These are phyloP conservation scores for Podospora bellae-mahoneyi DNA, from an alignment of 495 filamentous ascomycete genomes.

Conservation along the genomic window DNA sequence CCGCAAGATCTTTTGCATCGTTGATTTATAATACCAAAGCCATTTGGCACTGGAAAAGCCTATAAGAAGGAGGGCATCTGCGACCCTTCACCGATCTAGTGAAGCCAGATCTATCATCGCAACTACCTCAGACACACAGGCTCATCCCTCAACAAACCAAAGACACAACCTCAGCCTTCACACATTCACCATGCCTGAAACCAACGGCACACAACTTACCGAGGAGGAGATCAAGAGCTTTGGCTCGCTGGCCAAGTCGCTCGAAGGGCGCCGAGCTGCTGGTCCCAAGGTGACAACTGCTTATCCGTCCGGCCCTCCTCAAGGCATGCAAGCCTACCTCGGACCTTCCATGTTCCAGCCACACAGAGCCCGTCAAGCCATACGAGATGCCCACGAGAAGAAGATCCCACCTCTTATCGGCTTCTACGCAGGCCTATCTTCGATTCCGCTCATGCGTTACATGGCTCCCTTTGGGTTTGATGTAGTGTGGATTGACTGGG, in stretches of 20 bases:
- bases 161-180: background rate
- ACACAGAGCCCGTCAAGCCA: constrained; percentile 41
- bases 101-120: no score
- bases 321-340: constrained; percentile 39
- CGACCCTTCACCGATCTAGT: no score
- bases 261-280: background rate
- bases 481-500: constrained; percentile 45
- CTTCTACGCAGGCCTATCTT: constrained; percentile 38
- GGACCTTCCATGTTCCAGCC: constrained; percentile 45
- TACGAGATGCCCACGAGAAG: constrained; percentile 44
- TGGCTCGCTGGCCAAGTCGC: background rate
- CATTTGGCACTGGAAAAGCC: no score
- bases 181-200: background rate
- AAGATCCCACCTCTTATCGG: constrained; percentile 41
- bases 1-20: no score
- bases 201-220: background rate
- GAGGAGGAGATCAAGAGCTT: background rate
- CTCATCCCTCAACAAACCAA: background rate
- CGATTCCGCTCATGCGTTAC: constrained; percentile 34
- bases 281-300: background rate
- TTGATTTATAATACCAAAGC: no score
- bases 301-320: background rate
- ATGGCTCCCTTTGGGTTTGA: constrained; percentile 41
- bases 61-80: no score
- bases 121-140: no score